phyloP scores from a whole-genome alignment of 768 basidiomycete species.

The Trametopsis cervina region DNA sequence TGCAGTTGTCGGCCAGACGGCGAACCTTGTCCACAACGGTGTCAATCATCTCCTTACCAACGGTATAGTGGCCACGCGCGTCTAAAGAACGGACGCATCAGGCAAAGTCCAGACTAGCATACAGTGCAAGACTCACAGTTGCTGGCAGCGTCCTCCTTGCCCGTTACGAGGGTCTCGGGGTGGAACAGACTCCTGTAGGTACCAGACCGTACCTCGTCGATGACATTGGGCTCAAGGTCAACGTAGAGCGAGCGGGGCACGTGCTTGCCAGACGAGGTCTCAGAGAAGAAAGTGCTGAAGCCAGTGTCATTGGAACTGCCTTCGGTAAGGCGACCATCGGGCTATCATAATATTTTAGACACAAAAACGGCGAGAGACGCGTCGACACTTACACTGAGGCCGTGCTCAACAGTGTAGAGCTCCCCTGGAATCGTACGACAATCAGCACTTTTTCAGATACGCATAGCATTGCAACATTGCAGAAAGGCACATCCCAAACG shows the following conservation, averaged over 20 bases:
- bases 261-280: slow-evolving; percentile 93
- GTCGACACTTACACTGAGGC: slow-evolving; percentile 72
- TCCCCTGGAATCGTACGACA: slow-evolving; percentile 58
- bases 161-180: slow-evolving; percentile 96
- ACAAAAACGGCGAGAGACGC: slow-evolving; percentile 2
- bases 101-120: slow-evolving; percentile 6
- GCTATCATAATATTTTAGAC: slow-evolving; percentile 40
- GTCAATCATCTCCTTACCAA: slow-evolving; percentile 98
- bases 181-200: slow-evolving; percentile 97
- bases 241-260: slow-evolving; percentile 97
- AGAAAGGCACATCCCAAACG: slow-evolving; percentile 7
- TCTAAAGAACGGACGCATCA: slow-evolving; percentile 39
- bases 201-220: slow-evolving; percentile 95
- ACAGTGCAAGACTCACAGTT: slow-evolving; percentile 60
- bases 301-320: slow-evolving; percentile 76
- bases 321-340: slow-evolving; percentile 87
- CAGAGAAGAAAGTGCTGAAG: slow-evolving; percentile 99
- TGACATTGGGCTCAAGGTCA: slow-evolving; percentile 94
- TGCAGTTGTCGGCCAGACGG: slow-evolving; percentile 95
- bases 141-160: slow-evolving; percentile 99
- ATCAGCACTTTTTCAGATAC: slow-evolving; percentile 7
- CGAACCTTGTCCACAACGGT: slow-evolving; percentile 95
- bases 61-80: slow-evolving; percentile 97
- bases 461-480: background rate
- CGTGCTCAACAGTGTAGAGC: slow-evolving; percentile 98